Evolutionary conservation across 2,329 filamentous ascomycete species (phyloP), one percentile per base, ranked within the genome.

Genomic region (Cryphonectria nitschkei): DNA sequence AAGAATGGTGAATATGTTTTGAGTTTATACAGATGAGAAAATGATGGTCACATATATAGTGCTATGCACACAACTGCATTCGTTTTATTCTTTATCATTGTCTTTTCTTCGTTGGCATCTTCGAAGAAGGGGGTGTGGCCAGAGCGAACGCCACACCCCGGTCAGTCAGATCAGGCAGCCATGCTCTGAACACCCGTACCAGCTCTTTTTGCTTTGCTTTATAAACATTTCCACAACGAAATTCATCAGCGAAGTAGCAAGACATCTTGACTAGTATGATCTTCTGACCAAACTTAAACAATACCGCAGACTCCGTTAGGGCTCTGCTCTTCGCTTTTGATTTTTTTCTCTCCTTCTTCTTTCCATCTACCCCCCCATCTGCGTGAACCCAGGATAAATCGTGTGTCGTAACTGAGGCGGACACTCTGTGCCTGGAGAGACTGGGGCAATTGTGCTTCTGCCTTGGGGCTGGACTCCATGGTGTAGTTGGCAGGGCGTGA

Each of bases 301-400:
- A 11, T 26, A 3, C 50, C 8, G 43, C 39, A 26, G 56, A 19
- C 32, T 19, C 39, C n/a, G 5, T 52, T 26, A n/a, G 43, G 19
- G 37, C 29, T 56, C 43, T 64, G 52, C 61, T n/a, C 65, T 68
- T 72, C 65, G 73, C 73, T 72, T 73, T 75, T 74, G 67, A 8
- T n/a, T 29, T 60, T 63, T 34, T 4, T 34, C 34, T 34, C 34
- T 34, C 34, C 6, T 34, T 46, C 4, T 7, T 41, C 34, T 41
- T 43, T 19, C 9, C 16, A 43, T 63, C 60, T 39, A 16, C 37
- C 29, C n/a, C n/a, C 34, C 39, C 13, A 14, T 3, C n/a, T 54
- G 22, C 26, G 19, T 46, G 5, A 46, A 46, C 19, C 8, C 37
- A 50, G 34, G 34, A 34, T 34, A 6, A 26, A 26, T 26, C 26